phyloP scores from a whole-genome alignment of 176 grass and related monocot species.

The Saccharum officinarum region DNA sequence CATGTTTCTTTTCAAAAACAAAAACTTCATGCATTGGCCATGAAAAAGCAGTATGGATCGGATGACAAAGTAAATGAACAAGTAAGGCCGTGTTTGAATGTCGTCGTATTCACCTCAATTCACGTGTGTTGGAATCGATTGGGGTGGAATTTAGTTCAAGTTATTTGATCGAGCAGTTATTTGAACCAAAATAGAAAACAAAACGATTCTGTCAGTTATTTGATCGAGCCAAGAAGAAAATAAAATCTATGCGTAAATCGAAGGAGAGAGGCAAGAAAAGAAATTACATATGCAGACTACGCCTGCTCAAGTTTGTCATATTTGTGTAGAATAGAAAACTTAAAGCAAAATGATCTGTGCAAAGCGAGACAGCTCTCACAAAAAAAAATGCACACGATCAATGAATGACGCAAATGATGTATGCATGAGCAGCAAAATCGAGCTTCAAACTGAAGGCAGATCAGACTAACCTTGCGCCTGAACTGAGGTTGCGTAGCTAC shows the following conservation, averaged over 20 bases:
- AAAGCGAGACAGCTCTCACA: neutral
- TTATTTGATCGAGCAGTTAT: too few species aligned
- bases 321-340: neutral
- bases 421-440: neutral
- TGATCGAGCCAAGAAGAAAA: neutral
- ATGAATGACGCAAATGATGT: neutral
- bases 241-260: neutral
- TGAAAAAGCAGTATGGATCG: neutral
- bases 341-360: neutral
- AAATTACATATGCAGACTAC: neutral
- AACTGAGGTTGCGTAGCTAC: conserved; percentile 1
- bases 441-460: conserved; percentile 4
- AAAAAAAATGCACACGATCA: neutral
- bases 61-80: neutral
- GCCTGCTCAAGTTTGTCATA: neutral
- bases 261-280: neutral
- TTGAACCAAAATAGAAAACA: neutral
- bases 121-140: too few species aligned
- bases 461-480: conserved; percentile 15
- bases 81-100: too few species aligned
- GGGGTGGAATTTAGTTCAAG: too few species aligned
- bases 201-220: neutral
- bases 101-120: too few species aligned
- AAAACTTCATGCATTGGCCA: neutral
- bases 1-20: neutral